Percentiles rank a stretch among this genome's conserved stretches.
phyloP scores from a whole-genome alignment of 2,329 filamentous ascomycete species.

The Neoscytalidium dimidiatum region DNA sequence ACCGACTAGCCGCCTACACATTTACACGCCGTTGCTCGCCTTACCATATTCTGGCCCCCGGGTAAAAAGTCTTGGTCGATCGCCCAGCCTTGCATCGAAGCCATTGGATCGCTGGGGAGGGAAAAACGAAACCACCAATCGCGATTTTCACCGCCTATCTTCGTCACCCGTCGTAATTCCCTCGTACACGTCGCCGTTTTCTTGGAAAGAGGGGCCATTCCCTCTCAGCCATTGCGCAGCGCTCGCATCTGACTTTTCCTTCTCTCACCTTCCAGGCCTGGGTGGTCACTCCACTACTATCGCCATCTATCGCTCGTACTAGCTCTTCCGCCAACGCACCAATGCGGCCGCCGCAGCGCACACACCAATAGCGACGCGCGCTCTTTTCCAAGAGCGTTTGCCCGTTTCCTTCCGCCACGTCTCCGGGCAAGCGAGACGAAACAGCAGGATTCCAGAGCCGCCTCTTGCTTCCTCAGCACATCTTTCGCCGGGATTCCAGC shows the following conservation, averaged over 20 bases:
- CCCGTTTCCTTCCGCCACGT: neutral
- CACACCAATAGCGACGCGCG: neutral
- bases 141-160: conserved; percentile 2
- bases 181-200: neutral
- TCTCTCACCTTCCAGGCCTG: neutral
- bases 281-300: too few relatives aligned
- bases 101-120: neutral
- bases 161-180: neutral
- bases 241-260: too few relatives aligned
- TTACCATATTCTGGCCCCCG: neutral
- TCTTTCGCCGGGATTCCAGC: neutral
- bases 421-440: neutral
- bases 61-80: neutral
- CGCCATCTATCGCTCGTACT: neutral
- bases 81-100: neutral
- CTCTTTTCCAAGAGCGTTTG: neutral
- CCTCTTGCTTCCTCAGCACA: too few relatives aligned
- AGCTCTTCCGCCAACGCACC: neutral
- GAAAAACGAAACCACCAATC: neutral
- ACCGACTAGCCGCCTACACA: neutral
- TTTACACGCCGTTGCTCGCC: neutral
- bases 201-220: neutral
- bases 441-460: too few relatives aligned
- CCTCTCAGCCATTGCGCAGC: too few relatives aligned
- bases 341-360: neutral